These are phyloP conservation scores for Botryotinia convoluta DNA, from an alignment of 2,329 filamentous ascomycete genomes.

Conservation along the genomic window DNA sequence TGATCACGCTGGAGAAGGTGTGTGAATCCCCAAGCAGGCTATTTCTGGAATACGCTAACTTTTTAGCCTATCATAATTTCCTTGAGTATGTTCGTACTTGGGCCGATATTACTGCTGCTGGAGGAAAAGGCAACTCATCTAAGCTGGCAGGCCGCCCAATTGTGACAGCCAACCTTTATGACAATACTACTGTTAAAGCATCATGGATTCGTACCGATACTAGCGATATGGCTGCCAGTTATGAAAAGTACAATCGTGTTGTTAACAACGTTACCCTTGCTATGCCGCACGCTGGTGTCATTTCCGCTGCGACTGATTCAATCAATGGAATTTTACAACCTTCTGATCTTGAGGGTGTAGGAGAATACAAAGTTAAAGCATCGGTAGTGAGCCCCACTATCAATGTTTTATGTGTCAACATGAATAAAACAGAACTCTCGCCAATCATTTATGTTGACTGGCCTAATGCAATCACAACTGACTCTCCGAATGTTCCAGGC, in stretches of 20 bases:
- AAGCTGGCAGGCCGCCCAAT: conserved; percentile 51
- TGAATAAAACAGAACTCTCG: conserved; percentile 55
- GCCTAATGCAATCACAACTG: conserved; percentile 44
- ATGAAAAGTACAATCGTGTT: conserved; percentile 51
- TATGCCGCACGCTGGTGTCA: conserved; percentile 70
- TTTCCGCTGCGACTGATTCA: conserved; percentile 58
- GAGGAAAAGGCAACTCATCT: conserved; percentile 43
- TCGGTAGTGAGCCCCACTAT: conserved; percentile 68
- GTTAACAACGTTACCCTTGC: conserved; percentile 76
- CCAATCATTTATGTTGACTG: conserved; percentile 65
- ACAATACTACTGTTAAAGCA: conserved; percentile 69
- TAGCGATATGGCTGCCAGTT: conserved; percentile 52
- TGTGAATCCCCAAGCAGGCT: conserved; percentile 20
- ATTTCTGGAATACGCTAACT: neutral
- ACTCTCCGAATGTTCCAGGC: conserved; percentile 38
- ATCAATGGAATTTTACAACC: conserved; percentile 70
- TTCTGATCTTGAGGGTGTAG: conserved; percentile 59
- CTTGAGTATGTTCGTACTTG: conserved; percentile 58
- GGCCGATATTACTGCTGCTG: conserved; percentile 44
- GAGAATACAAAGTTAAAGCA: conserved; percentile 65
- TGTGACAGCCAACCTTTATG: conserved; percentile 62
- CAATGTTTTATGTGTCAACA: conserved; percentile 71
- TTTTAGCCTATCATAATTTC: conserved; percentile 63
- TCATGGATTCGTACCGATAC: conserved; percentile 63
- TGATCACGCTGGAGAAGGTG: conserved; percentile 63